Conservation (phyloP, 2,329 filamentous ascomycete species). For the Fusarium continuum region DNA sequence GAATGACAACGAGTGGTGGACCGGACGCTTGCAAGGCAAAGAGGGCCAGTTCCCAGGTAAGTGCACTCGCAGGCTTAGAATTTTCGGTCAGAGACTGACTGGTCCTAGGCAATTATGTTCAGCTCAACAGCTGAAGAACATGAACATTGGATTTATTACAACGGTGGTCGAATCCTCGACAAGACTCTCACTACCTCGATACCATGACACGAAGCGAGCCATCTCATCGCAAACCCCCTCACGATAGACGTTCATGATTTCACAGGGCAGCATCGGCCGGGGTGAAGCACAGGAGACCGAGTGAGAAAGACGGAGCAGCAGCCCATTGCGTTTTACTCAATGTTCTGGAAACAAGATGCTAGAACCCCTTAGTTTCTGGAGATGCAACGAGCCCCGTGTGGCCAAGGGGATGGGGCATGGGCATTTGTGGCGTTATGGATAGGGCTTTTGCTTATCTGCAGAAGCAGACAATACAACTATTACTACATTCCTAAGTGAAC, state of each 20-base stretch:
- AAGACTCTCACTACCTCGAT: conserved; percentile 18
- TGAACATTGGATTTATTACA: not conserved
- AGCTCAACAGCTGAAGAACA: conserved; percentile 45
- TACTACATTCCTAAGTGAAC: not conserved
- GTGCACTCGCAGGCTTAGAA: conserved; percentile 40
- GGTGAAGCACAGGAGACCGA: conserved; percentile 5
- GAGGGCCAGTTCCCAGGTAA: conserved; percentile 94
- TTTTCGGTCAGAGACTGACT: conserved; percentile 37
- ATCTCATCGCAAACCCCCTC: conserved; percentile 13
- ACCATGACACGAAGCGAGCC: conserved; percentile 20
- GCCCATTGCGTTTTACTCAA: not conserved
- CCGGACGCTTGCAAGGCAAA: conserved; percentile 79
- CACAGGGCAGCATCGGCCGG: not conserved
- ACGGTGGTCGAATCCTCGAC: not conserved
- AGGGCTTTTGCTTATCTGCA: conserved; percentile 25
- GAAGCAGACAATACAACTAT: conserved; percentile 32
- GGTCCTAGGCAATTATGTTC: conserved; percentile 60
- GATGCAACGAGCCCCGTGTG: conserved; percentile 17
- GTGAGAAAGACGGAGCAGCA: conserved; percentile 1
- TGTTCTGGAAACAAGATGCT: conserved; percentile 3
- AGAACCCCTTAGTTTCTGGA: conserved; percentile 23
- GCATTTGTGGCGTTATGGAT: conserved; percentile 39
- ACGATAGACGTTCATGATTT: conserved; percentile 25
- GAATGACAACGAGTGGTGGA: conserved; percentile 99
- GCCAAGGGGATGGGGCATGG: conserved; percentile 28